Conservation (phyloP, 306 rosid species). For the Lathyrus aphaca region DNA sequence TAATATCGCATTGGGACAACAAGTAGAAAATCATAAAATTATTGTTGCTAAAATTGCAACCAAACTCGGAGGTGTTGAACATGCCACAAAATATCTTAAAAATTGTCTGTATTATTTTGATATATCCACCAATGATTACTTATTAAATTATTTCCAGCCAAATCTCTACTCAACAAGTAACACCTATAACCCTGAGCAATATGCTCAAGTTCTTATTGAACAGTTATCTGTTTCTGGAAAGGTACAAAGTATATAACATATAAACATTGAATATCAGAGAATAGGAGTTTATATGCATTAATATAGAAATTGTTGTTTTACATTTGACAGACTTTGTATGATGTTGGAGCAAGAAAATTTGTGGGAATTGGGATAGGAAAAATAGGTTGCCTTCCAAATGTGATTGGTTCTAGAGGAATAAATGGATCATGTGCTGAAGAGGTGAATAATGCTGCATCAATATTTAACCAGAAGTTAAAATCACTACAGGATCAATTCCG, state of each 20-base stretch:
- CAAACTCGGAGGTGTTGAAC: too few relatives aligned
- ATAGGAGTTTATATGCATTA: too few relatives aligned
- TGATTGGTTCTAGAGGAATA: background rate
- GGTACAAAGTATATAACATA: slow-evolving; percentile 37
- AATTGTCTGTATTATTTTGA: slow-evolving; percentile 53
- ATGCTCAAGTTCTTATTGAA: slow-evolving; percentile 44
- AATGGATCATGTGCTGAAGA: slow-evolving; percentile 43
- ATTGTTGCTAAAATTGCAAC: too few relatives aligned
- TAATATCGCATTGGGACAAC: too few relatives aligned
- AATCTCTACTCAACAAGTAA: slow-evolving; percentile 11
- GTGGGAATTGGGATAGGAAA: slow-evolving; percentile 46
- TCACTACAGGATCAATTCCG: slow-evolving; percentile 35
- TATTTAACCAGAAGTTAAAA: too few relatives aligned
- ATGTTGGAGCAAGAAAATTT: slow-evolving; percentile 56
- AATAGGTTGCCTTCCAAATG: slow-evolving; percentile 52
- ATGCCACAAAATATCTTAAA: background rate
- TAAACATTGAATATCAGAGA: too few relatives aligned
- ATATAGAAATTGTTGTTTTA: background rate
- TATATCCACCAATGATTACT: slow-evolving; percentile 59
- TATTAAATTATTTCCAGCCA: slow-evolving; percentile 59
- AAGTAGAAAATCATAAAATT: too few relatives aligned
- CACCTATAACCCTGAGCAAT: slow-evolving; percentile 34
- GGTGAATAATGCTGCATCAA: slow-evolving; percentile 37
- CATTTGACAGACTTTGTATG: slow-evolving; percentile 39
- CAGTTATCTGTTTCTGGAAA: slow-evolving; percentile 4